Base-by-base conservation (phyloP, 306 rosid genomes). In the Begonia peltatifolia region DNA sequence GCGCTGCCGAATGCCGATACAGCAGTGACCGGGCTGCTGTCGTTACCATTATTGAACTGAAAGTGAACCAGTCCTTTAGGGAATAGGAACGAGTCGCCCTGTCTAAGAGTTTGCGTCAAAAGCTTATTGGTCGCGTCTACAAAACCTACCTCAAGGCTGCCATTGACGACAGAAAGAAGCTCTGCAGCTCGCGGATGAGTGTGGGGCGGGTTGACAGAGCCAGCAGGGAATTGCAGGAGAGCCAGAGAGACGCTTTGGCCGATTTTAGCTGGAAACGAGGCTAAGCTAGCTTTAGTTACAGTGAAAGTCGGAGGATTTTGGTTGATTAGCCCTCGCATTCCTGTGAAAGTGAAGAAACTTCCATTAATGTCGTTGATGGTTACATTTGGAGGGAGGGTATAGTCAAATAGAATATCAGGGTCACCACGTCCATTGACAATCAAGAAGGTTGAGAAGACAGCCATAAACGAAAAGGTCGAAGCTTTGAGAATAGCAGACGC, bases 11-110 rank as follows among this genome's bases (percentile, higher is more conserved):
- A 74, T 10, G 67, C 70, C 9, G 64, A 47, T 12, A 66, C 11
- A 13, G 72, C 79, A 11, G 38, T 36, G 47, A 72, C 76, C 8
- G 46, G 59, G 14, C 53, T 20, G 12, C 47, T 3, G 3, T 25
- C 14, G 10, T 41, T 30, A 3, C 25, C 11, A 22, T 74, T 6
- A 30, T 30, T 74, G 36, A 58, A 54, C 67, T 66, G 74, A 50
- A 63, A 70, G 53, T 75, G 68, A 8, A 75, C 52, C 46, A 75
- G 14, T 1, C 71, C 76, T 25, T 63, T 63, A 0, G 76, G 76
- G 20, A 75, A 75, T 41, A 70, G 23, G 42, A 70, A 75, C 57
- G 61, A 0, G 36, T 75, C 76, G 11, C 80, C 76, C 1, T 53
- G 53, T 50, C 63, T 53, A 59, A 74, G 67, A 36, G 15, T 63